A percentile compares a stretch with the other conserved stretches of the same genome.
Evolutionary conservation across 2,329 filamentous ascomycete genomes (phyloP).

Genomic region (Elsinoe arachidis): DNA sequence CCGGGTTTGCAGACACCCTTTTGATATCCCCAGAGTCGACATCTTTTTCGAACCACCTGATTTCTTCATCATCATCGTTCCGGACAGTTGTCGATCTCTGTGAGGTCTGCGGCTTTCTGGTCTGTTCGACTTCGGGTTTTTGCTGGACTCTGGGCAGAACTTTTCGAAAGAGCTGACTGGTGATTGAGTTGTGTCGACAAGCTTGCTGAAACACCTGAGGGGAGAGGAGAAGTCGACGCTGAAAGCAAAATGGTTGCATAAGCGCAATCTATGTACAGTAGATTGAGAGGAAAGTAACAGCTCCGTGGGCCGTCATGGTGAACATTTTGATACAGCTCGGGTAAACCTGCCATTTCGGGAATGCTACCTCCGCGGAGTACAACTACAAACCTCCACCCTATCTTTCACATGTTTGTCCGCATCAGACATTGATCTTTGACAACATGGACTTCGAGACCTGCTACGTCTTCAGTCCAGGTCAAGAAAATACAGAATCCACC

Average conservation of each 20-base stretch:
- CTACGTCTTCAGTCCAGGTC: slow-evolving; percentile 35
- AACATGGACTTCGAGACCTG: slow-evolving; percentile 42
- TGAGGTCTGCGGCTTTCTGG: not conserved
- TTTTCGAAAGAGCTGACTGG: not conserved
- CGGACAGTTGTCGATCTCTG: not conserved
- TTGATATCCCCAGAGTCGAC: slow-evolving; percentile 16
- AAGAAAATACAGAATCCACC: slow-evolving; percentile 18
- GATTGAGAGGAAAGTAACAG: not conserved
- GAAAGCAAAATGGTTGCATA: slow-evolving; percentile 17
- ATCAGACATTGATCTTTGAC: not conserved
- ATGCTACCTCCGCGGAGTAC: not conserved
- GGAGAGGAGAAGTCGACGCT: slow-evolving; percentile 14
- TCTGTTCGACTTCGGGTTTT: slow-evolving; percentile 3
- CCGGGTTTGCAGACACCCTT: slow-evolving; percentile 15
- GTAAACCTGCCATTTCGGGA: slow-evolving; percentile 3
- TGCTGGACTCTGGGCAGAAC: not conserved
- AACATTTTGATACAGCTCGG: not conserved
- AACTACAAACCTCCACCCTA: not conserved
- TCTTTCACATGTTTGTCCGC: not conserved
- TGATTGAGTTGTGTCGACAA: slow-evolving; percentile 17
- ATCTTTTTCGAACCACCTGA: slow-evolving; percentile 19
- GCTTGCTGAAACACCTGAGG: slow-evolving; percentile 18
- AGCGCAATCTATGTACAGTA: slow-evolving; percentile 2
- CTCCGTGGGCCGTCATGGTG: not conserved
- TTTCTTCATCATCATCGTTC: slow-evolving; percentile 12